A percentile compares a stretch with the other conserved stretches of the same genome.
Conservation (phyloP, 2,329 filamentous ascomycete genomes). For the Alternaria brassicae region DNA sequence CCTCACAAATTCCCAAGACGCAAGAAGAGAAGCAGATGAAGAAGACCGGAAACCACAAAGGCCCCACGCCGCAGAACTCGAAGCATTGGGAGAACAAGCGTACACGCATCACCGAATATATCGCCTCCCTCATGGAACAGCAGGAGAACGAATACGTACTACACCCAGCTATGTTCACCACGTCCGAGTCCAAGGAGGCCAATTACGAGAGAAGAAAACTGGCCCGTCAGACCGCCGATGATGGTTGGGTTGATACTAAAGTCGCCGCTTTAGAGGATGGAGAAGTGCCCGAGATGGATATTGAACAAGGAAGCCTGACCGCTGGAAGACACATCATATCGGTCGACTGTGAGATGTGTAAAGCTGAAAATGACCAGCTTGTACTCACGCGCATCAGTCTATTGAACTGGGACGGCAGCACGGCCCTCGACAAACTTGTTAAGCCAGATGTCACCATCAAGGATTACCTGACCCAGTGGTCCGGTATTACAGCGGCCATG, state of each 20-base stretch:
- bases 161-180: slow-evolving; percentile 76
- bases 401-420: slow-evolving; percentile 81
- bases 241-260: slow-evolving; percentile 84
- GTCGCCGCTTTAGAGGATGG: slow-evolving; percentile 73
- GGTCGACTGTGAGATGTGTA: slow-evolving; percentile 97
- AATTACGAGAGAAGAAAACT: slow-evolving; percentile 62
- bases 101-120: slow-evolving; percentile 81
- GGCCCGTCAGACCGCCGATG: slow-evolving; percentile 56
- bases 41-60: slow-evolving; percentile 47
- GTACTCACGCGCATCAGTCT: slow-evolving; percentile 90
- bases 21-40: slow-evolving; percentile 71
- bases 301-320: slow-evolving; percentile 82
- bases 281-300: slow-evolving; percentile 70
- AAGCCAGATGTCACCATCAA: slow-evolving; percentile 87
- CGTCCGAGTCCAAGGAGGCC: slow-evolving; percentile 62
- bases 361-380: slow-evolving; percentile 78
- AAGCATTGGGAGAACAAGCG: slow-evolving; percentile 75
- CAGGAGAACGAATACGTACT: slow-evolving; percentile 82
- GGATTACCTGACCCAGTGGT: slow-evolving; percentile 88
- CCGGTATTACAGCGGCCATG: slow-evolving; percentile 89
- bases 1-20: slow-evolving; percentile 72
- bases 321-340: slow-evolving; percentile 80
- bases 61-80: slow-evolving; percentile 67
- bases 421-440: slow-evolving; percentile 88
- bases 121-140: slow-evolving; percentile 76